phyloP scores from a whole-genome alignment of 2,329 filamentous ascomycete species.

The Fusarium sp. region DNA sequence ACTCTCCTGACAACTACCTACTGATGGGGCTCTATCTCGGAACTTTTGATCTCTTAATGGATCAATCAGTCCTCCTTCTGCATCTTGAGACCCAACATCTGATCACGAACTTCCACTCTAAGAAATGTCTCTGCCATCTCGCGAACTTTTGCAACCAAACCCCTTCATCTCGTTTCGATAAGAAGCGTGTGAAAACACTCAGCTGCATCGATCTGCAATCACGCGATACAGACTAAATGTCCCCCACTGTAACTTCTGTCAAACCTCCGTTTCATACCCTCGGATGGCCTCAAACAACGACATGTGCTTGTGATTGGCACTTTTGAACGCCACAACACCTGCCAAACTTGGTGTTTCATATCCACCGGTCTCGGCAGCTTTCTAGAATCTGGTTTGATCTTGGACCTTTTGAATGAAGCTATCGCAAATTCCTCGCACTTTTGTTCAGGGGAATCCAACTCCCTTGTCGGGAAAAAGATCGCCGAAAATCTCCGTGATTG shows the following conservation, averaged over 20 bases:
- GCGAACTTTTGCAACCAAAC: neutral
- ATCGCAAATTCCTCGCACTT: constrained; percentile 1
- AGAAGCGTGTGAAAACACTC: neutral
- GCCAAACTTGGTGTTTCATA: neutral
- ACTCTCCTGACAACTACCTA: neutral
- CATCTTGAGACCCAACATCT: neutral
- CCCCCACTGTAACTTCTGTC: constrained; percentile 7
- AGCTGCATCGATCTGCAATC: constrained; percentile 19
- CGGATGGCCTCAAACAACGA: neutral
- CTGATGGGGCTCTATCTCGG: neutral
- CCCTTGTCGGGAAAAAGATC: constrained; percentile 32
- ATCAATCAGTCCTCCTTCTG: neutral
- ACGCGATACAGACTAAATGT: constrained; percentile 10
- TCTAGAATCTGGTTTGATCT: neutral
- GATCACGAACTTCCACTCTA: neutral
- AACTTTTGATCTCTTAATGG: neutral
- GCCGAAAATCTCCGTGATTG: constrained; percentile 13
- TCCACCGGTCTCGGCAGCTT: neutral
- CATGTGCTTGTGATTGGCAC: constrained; percentile 31
- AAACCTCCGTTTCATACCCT: constrained; percentile 2
- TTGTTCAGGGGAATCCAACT: constrained; percentile 37
- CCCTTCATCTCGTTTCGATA: neutral
- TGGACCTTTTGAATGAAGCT: constrained; percentile 27
- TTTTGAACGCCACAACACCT: constrained; percentile 18
- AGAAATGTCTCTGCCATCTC: neutral